phyloP scores from a whole-genome alignment of 371 early-diverging fungal species.

The Syncephalis fuscata region DNA sequence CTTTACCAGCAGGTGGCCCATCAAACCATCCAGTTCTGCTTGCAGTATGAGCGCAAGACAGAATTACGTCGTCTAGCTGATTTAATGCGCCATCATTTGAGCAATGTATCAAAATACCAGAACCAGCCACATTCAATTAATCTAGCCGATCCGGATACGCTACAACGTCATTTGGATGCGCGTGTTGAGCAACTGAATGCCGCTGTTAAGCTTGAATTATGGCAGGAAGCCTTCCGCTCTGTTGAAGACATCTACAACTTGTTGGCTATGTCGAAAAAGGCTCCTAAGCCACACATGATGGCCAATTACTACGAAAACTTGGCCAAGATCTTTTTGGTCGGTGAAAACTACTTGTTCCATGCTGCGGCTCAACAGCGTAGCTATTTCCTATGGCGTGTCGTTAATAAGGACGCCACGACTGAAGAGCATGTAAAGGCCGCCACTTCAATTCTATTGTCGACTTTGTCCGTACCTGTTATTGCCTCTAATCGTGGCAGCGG shows the following conservation, averaged over 20 bases:
- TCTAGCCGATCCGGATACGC: conserved; percentile 86
- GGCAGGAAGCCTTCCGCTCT: conserved; percentile 96
- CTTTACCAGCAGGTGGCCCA: conserved; percentile 71
- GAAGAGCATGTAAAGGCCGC: conserved; percentile 72
- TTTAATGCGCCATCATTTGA: conserved; percentile 84
- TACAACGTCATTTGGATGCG: conserved; percentile 89
- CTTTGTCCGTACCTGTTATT: conserved; percentile 79
- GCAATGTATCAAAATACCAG: conserved; percentile 78
- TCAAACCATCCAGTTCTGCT: conserved; percentile 92
- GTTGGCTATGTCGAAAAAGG: conserved; percentile 74
- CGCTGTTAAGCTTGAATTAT: conserved; percentile 90
- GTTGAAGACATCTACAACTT: conserved; percentile 95
- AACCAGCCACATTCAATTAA: conserved; percentile 86
- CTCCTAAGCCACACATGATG: conserved; percentile 86
- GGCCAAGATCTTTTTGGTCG: conserved; percentile 86
- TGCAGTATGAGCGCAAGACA: conserved; percentile 86
- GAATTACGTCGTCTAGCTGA: conserved; percentile 97
- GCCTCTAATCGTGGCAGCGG: conserved; percentile 55
- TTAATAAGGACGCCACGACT: conserved; percentile 31
- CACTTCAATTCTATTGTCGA: conserved; percentile 77
- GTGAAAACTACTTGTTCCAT: conserved; percentile 92
- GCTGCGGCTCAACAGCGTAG: conserved; percentile 93
- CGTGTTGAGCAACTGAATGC: conserved; percentile 90
- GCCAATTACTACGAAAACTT: conserved; percentile 96
- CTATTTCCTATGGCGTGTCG: conserved; percentile 26